Percentiles rank a stretch among this genome's conserved stretches.
phyloP scores from a whole-genome alignment of 176 grass and related monocot species.

The Ananas comosus region DNA sequence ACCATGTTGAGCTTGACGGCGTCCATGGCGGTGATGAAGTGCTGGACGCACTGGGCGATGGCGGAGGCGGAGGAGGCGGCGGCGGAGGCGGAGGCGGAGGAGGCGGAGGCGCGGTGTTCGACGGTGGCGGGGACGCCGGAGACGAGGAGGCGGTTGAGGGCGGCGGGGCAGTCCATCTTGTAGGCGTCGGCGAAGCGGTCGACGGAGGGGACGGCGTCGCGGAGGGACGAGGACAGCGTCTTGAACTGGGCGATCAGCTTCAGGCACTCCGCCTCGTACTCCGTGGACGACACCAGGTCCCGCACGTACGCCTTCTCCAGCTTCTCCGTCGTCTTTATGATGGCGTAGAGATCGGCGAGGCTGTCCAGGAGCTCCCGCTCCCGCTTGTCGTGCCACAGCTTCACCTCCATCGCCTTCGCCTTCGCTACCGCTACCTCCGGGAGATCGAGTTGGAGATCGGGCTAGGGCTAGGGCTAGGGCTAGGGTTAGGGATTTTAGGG shows the following conservation, averaged over 20 bases:
- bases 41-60: slow-evolving; percentile 89
- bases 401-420: slow-evolving; percentile 93
- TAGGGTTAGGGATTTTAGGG: neutral
- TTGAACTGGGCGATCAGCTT: slow-evolving; percentile 95
- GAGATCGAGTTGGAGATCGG: neutral
- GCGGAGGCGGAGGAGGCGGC: slow-evolving; percentile 38
- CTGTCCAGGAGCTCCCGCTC: slow-evolving; percentile 91
- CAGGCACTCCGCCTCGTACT: slow-evolving; percentile 95
- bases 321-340: slow-evolving; percentile 91
- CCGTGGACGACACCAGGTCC: slow-evolving; percentile 73
- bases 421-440: neutral
- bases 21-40: slow-evolving; percentile 96
- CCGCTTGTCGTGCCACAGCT: slow-evolving; percentile 87
- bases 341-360: slow-evolving; percentile 84
- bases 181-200: slow-evolving; percentile 75
- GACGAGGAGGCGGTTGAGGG: slow-evolving; percentile 74
- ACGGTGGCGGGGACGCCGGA: slow-evolving; percentile 91
- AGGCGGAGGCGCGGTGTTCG: slow-evolving; percentile 65
- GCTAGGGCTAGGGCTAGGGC: neutral
- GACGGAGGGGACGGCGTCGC: slow-evolving; percentile 53
- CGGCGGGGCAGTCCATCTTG: slow-evolving; percentile 80
- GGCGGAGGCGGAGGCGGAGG: slow-evolving; percentile 24
- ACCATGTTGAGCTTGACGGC: slow-evolving; percentile 96
- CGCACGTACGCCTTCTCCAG: slow-evolving; percentile 96
- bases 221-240: slow-evolving; percentile 71